phyloP scores from a whole-genome alignment of 2,329 filamentous ascomycete species.

The Hypoxylon sp. region DNA sequence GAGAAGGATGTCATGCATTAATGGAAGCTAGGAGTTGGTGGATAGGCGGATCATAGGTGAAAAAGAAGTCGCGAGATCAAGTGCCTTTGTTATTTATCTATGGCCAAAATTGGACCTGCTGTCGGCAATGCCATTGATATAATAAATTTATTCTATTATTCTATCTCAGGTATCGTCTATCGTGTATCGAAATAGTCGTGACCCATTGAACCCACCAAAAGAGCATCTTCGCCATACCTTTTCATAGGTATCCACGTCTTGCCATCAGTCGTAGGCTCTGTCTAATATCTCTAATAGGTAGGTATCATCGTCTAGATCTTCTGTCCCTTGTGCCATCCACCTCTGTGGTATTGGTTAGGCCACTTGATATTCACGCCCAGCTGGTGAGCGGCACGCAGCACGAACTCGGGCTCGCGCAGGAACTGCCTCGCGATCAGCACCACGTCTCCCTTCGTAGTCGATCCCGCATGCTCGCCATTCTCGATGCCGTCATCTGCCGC shows the following conservation, averaged over 20 bases:
- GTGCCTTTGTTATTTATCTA: not conserved
- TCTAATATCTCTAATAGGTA: slow-evolving; percentile 6
- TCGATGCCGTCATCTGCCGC: slow-evolving; percentile 58
- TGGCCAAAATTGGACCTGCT: not conserved
- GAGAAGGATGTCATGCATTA: not conserved
- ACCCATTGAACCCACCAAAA: not conserved
- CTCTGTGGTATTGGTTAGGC: slow-evolving; percentile 75
- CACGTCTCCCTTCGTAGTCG: slow-evolving; percentile 72
- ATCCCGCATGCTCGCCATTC: slow-evolving; percentile 59
- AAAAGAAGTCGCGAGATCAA: not conserved
- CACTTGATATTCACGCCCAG: slow-evolving; percentile 79
- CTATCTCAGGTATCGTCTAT: not conserved
- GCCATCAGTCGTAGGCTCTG: slow-evolving; percentile 1
- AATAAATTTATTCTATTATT: slow-evolving; percentile 6
- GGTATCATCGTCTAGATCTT: slow-evolving; percentile 44
- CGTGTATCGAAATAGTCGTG: slow-evolving; percentile 1
- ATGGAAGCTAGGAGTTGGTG: not conserved
- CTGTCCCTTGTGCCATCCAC: slow-evolving; percentile 52
- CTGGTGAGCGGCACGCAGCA: slow-evolving; percentile 79
- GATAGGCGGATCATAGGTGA: not conserved
- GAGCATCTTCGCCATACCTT: not conserved
- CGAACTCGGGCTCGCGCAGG: slow-evolving; percentile 84
- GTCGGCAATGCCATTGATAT: not conserved
- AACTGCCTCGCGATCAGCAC: slow-evolving; percentile 82
- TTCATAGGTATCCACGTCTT: not conserved